Percentiles rank a stretch among this genome's conserved stretches.
Conservation (phyloP, 2,329 filamentous ascomycete species). For the Plectosphaerella plurivora region DNA sequence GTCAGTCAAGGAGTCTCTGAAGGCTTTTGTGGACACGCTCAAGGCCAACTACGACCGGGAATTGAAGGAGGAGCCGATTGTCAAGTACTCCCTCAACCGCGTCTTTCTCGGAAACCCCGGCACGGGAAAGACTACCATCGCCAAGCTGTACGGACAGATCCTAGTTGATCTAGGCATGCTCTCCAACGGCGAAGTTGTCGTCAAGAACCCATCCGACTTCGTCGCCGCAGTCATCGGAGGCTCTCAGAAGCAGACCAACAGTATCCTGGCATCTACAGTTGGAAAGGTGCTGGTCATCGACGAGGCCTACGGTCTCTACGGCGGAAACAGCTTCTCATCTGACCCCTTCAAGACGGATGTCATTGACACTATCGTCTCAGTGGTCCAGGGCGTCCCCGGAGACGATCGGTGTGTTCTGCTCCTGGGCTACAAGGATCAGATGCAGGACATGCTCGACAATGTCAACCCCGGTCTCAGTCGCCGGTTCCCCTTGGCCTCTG, state of each 20-base stretch:
- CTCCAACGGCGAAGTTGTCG: constrained; percentile 65
- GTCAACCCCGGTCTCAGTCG: constrained; percentile 66
- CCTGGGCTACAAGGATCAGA: constrained; percentile 65
- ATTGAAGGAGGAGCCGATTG: constrained; percentile 51
- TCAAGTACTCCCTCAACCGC: constrained; percentile 61
- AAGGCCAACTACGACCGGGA: constrained; percentile 63
- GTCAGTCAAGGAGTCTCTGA: constrained; percentile 58
- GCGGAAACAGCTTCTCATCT: constrained; percentile 22
- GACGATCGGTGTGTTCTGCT: constrained; percentile 71
- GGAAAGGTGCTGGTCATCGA: constrained; percentile 80
- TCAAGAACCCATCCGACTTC: constrained; percentile 73
- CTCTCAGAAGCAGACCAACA: constrained; percentile 69
- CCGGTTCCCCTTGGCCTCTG: constrained; percentile 59
- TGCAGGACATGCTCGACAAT: constrained; percentile 70
- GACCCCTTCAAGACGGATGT: constrained; percentile 57
- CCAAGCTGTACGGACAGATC: constrained; percentile 66
- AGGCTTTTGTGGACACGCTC: constrained; percentile 55
- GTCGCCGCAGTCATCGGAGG: constrained; percentile 57
- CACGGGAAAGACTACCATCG: constrained; percentile 73
- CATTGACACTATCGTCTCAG: constrained; percentile 69
- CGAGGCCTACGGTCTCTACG: constrained; percentile 67
- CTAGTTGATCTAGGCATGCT: constrained; percentile 63
- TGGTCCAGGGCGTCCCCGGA: constrained; percentile 64
- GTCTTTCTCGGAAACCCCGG: constrained; percentile 70
- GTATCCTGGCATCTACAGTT: constrained; percentile 58